Conservation (phyloP, 2,329 filamentous ascomycete genomes). For the Fusarium siculi region DNA sequence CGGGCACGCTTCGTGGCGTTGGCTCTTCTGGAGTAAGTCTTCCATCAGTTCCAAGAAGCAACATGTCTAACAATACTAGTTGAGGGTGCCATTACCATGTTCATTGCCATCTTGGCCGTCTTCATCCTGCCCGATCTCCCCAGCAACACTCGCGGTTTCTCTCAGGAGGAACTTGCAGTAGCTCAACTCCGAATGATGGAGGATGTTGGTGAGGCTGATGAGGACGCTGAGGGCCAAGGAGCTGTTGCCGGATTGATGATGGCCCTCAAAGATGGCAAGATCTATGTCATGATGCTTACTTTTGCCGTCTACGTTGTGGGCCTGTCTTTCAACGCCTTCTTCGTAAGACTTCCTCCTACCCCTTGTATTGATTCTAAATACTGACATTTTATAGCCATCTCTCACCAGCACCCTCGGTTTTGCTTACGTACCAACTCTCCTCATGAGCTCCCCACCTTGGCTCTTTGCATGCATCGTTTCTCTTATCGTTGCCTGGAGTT, state of each 20-base stretch:
- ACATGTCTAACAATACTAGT: slow-evolving; percentile 38
- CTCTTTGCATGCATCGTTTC: slow-evolving; percentile 67
- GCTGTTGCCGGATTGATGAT: slow-evolving; percentile 65
- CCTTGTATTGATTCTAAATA: accelerated
- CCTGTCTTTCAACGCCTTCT: slow-evolving; percentile 68
- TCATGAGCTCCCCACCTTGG: slow-evolving; percentile 69
- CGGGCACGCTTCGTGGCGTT: slow-evolving; percentile 68
- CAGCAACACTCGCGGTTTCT: slow-evolving; percentile 67
- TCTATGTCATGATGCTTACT: slow-evolving; percentile 72
- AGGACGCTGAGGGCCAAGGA: slow-evolving; percentile 60
- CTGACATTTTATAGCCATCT: slow-evolving; percentile 48
- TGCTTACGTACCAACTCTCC: slow-evolving; percentile 61
- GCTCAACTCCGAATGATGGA: slow-evolving; percentile 67
- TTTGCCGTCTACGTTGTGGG: slow-evolving; percentile 71
- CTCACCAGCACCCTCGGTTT: slow-evolving; percentile 66
- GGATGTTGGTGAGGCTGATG: slow-evolving; percentile 67
- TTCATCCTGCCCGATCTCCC: slow-evolving; percentile 66
- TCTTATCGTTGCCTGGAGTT: slow-evolving; percentile 64
- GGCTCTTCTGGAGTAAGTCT: slow-evolving; percentile 63
- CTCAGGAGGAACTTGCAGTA: slow-evolving; percentile 65
- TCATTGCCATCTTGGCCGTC: slow-evolving; percentile 56
- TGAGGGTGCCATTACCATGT: slow-evolving; percentile 64
- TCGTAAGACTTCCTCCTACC: slow-evolving; percentile 42
- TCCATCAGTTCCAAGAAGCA: accelerated
- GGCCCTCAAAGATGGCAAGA: slow-evolving; percentile 70